These are phyloP conservation scores for Dipodascus geniculatus DNA, from an alignment of 805 yeast species.

Conservation along the genomic window DNA sequence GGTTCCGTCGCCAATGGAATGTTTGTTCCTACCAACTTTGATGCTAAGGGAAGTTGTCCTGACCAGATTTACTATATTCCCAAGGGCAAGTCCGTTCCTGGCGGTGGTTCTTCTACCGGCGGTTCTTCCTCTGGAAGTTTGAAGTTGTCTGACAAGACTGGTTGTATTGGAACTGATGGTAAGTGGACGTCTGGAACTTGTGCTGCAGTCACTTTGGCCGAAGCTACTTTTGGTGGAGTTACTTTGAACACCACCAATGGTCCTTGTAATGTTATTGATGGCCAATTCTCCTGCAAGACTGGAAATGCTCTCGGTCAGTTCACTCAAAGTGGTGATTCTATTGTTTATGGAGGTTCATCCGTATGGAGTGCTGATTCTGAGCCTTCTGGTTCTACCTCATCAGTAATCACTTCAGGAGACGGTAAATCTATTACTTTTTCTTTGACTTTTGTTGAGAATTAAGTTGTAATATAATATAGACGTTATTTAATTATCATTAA, in stretches of 20 bases:
- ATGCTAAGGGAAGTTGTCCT: constrained; percentile 51
- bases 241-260: constrained; percentile 62
- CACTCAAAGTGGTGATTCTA: constrained; percentile 35
- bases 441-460: constrained; percentile 23
- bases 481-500: background rate
- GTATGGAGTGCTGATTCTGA: constrained; percentile 44
- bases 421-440: constrained; percentile 29
- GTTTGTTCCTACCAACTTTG: constrained; percentile 47
- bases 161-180: constrained; percentile 80
- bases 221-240: constrained; percentile 64
- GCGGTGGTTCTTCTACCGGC: constrained; percentile 29
- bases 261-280: constrained; percentile 39
- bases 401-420: constrained; percentile 35
- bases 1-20: constrained; percentile 63
- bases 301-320: constrained; percentile 42
- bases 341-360: constrained; percentile 53
- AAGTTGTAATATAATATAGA: background rate
- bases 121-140: constrained; percentile 30
- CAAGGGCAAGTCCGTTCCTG: constrained; percentile 29
- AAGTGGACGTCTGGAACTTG: constrained; percentile 70
- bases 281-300: constrained; percentile 25
- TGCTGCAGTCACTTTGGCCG: constrained; percentile 48
- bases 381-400: constrained; percentile 37
- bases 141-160: constrained; percentile 39
- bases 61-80: constrained; percentile 66